Conservation (phyloP, 108 stramenopile genomes). For the Cyclotella sp. region DNA sequence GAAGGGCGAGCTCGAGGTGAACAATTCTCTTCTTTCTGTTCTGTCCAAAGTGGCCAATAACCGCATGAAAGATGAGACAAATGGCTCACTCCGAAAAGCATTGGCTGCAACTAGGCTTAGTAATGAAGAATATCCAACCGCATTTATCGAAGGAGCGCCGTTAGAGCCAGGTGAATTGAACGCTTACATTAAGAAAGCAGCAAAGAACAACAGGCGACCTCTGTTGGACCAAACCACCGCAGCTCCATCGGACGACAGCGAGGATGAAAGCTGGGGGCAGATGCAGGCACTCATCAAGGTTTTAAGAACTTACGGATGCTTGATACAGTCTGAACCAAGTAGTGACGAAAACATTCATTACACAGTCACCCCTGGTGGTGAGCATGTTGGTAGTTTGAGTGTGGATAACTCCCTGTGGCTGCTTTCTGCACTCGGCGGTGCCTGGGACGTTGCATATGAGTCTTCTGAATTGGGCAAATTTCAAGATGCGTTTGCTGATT, state of each 20-base stretch:
- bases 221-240: conserved; percentile 38
- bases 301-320: conserved; percentile 74
- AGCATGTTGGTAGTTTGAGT: conserved; percentile 78
- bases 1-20: conserved; percentile 56
- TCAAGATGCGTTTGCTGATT: conserved; percentile 36
- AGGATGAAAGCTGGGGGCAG: conserved; percentile 76
- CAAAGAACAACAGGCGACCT: conserved; percentile 30
- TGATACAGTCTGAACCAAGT: conserved; percentile 32
- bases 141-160: conserved; percentile 28
- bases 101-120: conserved; percentile 16
- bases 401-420: conserved; percentile 83
- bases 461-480: conserved; percentile 67
- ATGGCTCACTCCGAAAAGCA: conserved; percentile 39
- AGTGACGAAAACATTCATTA: conserved; percentile 47
- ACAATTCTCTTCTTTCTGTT: conserved; percentile 53
- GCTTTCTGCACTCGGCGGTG: conserved; percentile 77
- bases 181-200: conserved; percentile 28
- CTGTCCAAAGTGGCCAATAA: conserved; percentile 67
- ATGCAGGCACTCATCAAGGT: conserved; percentile 73
- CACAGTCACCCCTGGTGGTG: conserved; percentile 67
- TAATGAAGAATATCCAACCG: conserved; percentile 16
- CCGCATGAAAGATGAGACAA: conserved; percentile 54
- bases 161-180: conserved; percentile 48
- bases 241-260: conserved; percentile 40
- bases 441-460: conserved; percentile 70